phyloP scores from a whole-genome alignment of 345 rosid species.

The Eutrema heterophyllum region DNA sequence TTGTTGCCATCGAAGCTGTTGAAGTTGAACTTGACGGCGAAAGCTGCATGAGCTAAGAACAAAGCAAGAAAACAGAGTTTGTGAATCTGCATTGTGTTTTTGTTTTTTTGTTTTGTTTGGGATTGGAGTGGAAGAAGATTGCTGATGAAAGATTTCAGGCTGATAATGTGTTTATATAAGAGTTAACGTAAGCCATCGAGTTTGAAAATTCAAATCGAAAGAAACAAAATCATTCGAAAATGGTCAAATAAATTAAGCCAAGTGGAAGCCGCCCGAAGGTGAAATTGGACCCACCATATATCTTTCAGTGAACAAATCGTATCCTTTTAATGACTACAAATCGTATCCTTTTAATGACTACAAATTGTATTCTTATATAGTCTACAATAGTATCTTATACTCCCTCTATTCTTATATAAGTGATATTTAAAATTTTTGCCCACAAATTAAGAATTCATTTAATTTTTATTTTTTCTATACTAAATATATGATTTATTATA shows the following conservation, averaged over 20 bases:
- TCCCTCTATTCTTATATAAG: too few relatives aligned
- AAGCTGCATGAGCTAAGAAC: slow-evolving; percentile 18
- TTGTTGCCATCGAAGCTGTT: slow-evolving; percentile 5
- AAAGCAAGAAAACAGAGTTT: slow-evolving; percentile 27
- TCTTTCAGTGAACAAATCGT: slow-evolving; percentile 5
- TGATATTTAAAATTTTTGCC: too few relatives aligned
- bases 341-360: too few relatives aligned
- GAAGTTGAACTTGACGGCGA: slow-evolving; percentile 28
- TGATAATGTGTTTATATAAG: slow-evolving; percentile 9
- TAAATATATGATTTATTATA: too few relatives aligned
- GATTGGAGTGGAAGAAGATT: not conserved
- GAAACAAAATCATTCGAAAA: not conserved
- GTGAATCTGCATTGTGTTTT: slow-evolving; percentile 21
- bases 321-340: not conserved
- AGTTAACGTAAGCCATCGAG: slow-evolving; percentile 19
- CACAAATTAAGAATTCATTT: too few relatives aligned
- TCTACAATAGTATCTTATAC: too few relatives aligned
- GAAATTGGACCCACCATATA: slow-evolving; percentile 5
- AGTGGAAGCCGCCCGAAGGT: slow-evolving; percentile 8
- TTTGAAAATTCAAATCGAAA: not conserved
- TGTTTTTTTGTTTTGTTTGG: not conserved
- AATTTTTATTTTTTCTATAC: too few relatives aligned
- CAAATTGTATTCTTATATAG: too few relatives aligned
- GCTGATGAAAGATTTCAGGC: not conserved
- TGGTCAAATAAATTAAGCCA: slow-evolving; percentile 28